Base-by-base conservation (phyloP, 1,284 basidiomycete species). In the Ustilago loliicola region DNA sequence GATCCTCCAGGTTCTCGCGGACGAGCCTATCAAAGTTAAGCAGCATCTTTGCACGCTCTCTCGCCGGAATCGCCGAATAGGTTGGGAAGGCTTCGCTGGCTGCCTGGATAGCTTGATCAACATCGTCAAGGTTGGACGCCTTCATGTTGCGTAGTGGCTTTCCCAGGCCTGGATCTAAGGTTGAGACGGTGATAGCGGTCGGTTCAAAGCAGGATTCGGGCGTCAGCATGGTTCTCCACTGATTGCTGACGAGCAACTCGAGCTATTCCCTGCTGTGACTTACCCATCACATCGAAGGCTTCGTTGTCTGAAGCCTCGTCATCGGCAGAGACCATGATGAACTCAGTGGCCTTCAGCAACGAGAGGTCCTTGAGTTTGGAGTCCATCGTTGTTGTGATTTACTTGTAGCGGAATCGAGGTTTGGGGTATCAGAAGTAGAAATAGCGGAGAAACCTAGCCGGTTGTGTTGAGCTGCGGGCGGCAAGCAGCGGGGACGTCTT, bases 31-130 rank as follows among this genome's bases (percentile, higher is more conserved):
- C 82, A 40, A 86, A 81, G n/a, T 73, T 75, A 50, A 75, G 70
- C 21, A 86, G 74, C 53, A 85, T 61, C 48, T 73, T 81, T 25
- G 79, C 77, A 11, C 85, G 71, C 59, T 76, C 62, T 58, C 83
- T 79, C 27, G 79, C 77, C 17, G 84, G 81, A 19, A 72, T 70
- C 23, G 78, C 70, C 53, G 77, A 72, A 76, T 83, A 86, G 4
- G 56, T 52, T 11, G 64, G 48, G 50, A 82, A 83, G 3, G 85
- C 84, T 25, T 63, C 73, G 32, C 53, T 53, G 15, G 85, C 85
- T 2, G 80, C 80, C 10, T 74, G 66, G 57, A 86, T 84, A 9
- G 85, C 84, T 60, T 81, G 72, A 62, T 86, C 83, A 40, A 68
- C 70, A 21, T 85, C 85, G 8, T 77, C 58, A 29, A 83, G 79